Base-by-base conservation (phyloP, 148 eudicot species). In the Pharnaceum exiguum region DNA sequence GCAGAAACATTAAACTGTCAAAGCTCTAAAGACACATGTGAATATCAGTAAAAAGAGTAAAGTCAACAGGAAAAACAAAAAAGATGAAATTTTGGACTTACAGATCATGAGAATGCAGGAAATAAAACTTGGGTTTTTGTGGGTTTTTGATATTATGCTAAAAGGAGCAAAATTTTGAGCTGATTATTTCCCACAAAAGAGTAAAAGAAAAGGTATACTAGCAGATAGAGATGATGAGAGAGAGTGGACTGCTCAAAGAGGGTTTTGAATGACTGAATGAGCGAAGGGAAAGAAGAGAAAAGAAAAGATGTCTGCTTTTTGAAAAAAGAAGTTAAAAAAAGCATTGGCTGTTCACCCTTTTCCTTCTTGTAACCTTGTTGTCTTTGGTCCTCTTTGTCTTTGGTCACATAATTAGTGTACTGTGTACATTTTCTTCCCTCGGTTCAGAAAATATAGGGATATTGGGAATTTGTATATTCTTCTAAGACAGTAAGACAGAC, bases 61-160 rank as follows among this genome's bases (percentile, higher is more conserved):
- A 36, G 42, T 39, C 60, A 17, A 42, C 43, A 30, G 18, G n/a
- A n/a, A 23, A 46, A 26, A n/a, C 18, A 18, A 50, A 55, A 13
- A 49, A 33, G 46, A n/a, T n/a, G 68, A 10, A 27, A 37, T 18
- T 60, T 42, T 49, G 16, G 48, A 73, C 94, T 73, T 68, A 86
- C 94, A 74, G 82, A 66, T 75, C 82, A 86, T 75, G 65, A 18
- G 25, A 70, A 68, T 65, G 63, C 42, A 31, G 62, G 51, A 57
- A 59, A 50, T 51, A 57, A 38, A 6, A 21, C 1, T 12, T 27
- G 56, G 62, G 62, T 61, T 54, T 53, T 55, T 30, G 40, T 70
- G 67, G 55, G 66, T 43, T 48, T 63, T 78, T 58, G 46, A 29
- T 65, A 59, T 37, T 43, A 57, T 55, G 28, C 42, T 52, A 72